Conservation (phyloP, 805 yeast genomes). For the Metschnikowia matae region DNA sequence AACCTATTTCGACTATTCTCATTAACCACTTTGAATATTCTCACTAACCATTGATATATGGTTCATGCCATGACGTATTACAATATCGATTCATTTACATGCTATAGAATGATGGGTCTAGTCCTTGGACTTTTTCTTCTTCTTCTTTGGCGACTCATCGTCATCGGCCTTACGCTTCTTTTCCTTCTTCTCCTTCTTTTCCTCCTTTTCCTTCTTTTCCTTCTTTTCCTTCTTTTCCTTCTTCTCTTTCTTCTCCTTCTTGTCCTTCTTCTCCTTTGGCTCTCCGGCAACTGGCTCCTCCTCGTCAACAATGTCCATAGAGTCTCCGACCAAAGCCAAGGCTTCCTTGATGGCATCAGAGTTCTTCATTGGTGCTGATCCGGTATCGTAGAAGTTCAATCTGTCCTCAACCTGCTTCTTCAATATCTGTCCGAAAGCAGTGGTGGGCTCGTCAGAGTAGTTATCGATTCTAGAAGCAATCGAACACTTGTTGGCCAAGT, state of each 20-base stretch:
- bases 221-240: constrained; percentile 27
- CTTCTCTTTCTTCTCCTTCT: constrained; percentile 8
- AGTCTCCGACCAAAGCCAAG: constrained; percentile 56
- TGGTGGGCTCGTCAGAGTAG: constrained; percentile 91
- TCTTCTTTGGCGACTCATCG: constrained; percentile 37
- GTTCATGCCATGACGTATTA: neutral
- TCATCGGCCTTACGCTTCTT: constrained; percentile 38
- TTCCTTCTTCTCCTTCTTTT: constrained; percentile 31
- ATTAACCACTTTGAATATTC: too few species aligned
- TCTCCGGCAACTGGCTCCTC: constrained; percentile 14
- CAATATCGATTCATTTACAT: constrained; percentile 10
- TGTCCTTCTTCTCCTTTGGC: constrained; percentile 16
- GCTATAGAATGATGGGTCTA: constrained; percentile 21
- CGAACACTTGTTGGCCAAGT: constrained; percentile 97
- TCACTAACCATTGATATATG: too few species aligned
- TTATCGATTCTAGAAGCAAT: constrained; percentile 98
- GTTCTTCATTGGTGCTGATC: constrained; percentile 95
- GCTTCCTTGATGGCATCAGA: constrained; percentile 93
- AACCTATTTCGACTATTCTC: too few species aligned
- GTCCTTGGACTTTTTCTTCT: constrained; percentile 46
- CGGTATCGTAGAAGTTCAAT: constrained; percentile 91
- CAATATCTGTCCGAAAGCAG: constrained; percentile 83
- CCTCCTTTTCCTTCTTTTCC: constrained; percentile 30
- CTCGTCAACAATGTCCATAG: constrained; percentile 22
- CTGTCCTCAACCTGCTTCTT: constrained; percentile 98